Base-by-base conservation (phyloP, 2,329 filamentous ascomycete species). In the Cadophora sp. region DNA sequence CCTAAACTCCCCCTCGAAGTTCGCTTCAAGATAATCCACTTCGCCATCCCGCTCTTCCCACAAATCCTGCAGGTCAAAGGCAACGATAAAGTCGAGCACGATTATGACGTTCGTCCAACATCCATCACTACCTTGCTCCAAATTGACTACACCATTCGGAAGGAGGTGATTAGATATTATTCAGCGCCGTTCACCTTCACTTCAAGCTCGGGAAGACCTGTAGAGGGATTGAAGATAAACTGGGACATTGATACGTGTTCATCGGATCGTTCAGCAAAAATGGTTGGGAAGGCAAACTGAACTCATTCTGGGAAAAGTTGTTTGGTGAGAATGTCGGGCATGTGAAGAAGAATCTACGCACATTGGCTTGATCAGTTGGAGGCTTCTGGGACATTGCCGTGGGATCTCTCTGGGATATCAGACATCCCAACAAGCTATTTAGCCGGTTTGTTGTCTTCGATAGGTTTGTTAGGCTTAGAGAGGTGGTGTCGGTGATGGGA, bases 221-320 rank as follows among this genome's bases (percentile, higher is more conserved):
- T 56, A 2, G 20, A 9, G n/a, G 11, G 22, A 11, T 36, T 56
- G 53, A 56, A n/a, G 20, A n/a, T 56, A 2, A 56, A 56, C 18
- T 56, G 53, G 53, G 53, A 56, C 8, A 56, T 56, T 16, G 53
- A 56, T 16, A 56, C 53, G 22, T 36, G 5, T 56, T 13, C 33
- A 56, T 56, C 33, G 3, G 9, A 4, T 27, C 22, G 13, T 5
- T 30, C 1, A 4, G 9, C 18, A 11, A 11, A 7, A 6, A 8
- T 13, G 6, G 36, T 11, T 20, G 4, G 16, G n/a, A 8, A 8
- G 20, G 1, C 9, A 39, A 22, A n/a, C 3, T 41, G 9, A 5
- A 24, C 3, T 14, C 8, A 3, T 9, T 56, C 3, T 56, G 18
- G 30, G 18, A 20, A 4, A 9, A 6, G 11, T 9, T 41, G 5